Conservation (phyloP, 352 stramenopile species). For the Globisporangium parvum region DNA sequence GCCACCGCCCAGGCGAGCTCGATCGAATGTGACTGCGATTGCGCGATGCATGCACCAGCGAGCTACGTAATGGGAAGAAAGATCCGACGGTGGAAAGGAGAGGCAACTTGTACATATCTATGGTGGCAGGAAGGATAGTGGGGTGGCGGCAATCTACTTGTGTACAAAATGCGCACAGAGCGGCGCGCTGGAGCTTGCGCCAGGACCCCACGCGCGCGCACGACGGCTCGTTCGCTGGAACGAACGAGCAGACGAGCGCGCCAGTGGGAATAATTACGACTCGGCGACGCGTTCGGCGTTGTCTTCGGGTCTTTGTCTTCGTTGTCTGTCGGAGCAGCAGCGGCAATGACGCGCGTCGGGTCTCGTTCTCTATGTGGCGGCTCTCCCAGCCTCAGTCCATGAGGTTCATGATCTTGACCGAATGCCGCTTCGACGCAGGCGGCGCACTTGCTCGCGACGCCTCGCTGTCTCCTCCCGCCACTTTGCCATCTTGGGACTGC, state of each 20-base stretch:
- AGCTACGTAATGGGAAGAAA: background rate
- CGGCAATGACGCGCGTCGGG: background rate
- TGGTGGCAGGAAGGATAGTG: background rate
- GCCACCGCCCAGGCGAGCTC: background rate
- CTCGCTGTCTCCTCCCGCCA: constrained; percentile 2
- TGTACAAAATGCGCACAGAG: background rate
- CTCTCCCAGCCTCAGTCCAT: constrained; percentile 33
- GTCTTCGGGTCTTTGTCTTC: background rate
- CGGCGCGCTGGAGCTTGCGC: too few relatives aligned
- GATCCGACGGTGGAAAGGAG: background rate
- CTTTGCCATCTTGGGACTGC: background rate
- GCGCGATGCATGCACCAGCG: background rate
- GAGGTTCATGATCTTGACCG: constrained; percentile 32
- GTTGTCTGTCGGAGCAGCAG: constrained; percentile 1
- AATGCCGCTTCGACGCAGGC: constrained; percentile 36
- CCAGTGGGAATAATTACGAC: constrained; percentile 14
- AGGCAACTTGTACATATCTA: background rate
- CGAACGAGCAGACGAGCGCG: too few relatives aligned
- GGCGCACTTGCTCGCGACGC: constrained; percentile 10
- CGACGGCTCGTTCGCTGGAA: too few relatives aligned
- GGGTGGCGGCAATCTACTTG: background rate
- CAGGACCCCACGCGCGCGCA: too few relatives aligned
- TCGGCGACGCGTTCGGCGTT: background rate
- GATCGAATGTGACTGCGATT: background rate
- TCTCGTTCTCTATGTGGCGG: constrained; percentile 10